Base-by-base conservation (phyloP, 805 yeast genomes). In the Pachysolen tannophilus region DNA sequence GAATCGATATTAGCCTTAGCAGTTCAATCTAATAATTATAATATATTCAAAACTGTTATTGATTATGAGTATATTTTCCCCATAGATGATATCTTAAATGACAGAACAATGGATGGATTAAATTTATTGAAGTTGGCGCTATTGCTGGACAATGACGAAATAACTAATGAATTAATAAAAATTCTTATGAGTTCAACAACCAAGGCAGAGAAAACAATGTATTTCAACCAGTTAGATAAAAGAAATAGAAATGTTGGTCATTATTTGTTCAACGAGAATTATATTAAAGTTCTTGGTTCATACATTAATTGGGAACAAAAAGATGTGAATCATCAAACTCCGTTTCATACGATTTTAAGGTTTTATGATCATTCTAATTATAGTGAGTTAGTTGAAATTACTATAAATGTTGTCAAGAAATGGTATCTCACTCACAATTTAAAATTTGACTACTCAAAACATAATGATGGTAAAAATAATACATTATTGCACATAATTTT, bases 361-460 rank as follows among this genome's bases (percentile, higher is more conserved):
- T 75, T 87, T 43, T 88, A 88, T 55, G 96, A 87, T 52, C 87
- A 82, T 43, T 59, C 72, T 0, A 55, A 75, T 23, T 88, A 87
- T 52, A 50, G 61, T 2, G 48, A 49, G 3, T 49, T 84, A 45
- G 56, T 84, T 5, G 32, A 44, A 13, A 54, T 49, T 9, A 73
- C 76, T 0, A 65, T 81, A 35, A 42, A 49, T 1, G 57, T 65
- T 11, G 75, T 72, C 1, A 42, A 48, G 3, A 43, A 50, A 17
- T 72, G 78, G 70, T 70, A 70, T 37, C 19, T 28, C 5, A 37
- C 32, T 0, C 52, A 57, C 20, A 37, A 44, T 3, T 46, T 49
- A 4, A 30, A 35, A 1, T 62, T 77, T 32, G 61, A 71, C 40
- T 68, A 71, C 41, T 61, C 61, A 29, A 78, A 75, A 20, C 97